phyloP scores from a whole-genome alignment of 2,329 filamentous ascomycete species.

The Epichloe bromicola region DNA sequence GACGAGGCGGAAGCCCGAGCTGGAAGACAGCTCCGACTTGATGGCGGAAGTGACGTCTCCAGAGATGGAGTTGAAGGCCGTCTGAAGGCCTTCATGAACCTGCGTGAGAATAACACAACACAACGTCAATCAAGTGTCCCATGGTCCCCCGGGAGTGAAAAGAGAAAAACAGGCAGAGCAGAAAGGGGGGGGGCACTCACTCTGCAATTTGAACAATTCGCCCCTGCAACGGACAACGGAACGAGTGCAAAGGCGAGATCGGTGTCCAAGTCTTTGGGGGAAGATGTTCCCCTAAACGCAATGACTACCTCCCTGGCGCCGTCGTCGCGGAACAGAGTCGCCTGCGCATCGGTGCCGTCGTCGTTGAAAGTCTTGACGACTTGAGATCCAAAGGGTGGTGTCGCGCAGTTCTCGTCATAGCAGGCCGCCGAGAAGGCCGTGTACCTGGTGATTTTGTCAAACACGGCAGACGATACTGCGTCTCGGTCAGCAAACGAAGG shows the following conservation, averaged over 20 bases:
- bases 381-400: not conserved
- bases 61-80: not conserved
- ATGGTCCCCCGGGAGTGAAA: no score
- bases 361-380: conserved; percentile 1
- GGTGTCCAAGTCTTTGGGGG: not conserved
- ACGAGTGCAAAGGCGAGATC: conserved; percentile 1
- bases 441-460: conserved; percentile 1
- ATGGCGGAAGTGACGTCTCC: not conserved
- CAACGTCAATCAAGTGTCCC: no score
- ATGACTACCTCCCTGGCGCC: not conserved
- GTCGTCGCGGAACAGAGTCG: conserved; percentile 3
- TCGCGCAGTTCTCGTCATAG: not conserved
- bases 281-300: conserved; percentile 3
- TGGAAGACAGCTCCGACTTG: not conserved
- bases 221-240: not conserved
- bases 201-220: conserved; percentile 1
- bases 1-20: not conserved
- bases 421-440: not conserved
- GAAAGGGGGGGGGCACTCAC: not conserved
- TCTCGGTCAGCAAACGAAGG: not conserved
- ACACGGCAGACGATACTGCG: conserved; percentile 1
- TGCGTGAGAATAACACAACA: not conserved
- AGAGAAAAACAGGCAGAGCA: no score
- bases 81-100: conserved; percentile 2
- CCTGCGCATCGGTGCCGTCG: not conserved